Percentiles rank a stretch among this genome's conserved stretches.
phyloP scores from a whole-genome alignment of 495 filamentous ascomycete genomes.

The Trichoderma orchidacearum region DNA sequence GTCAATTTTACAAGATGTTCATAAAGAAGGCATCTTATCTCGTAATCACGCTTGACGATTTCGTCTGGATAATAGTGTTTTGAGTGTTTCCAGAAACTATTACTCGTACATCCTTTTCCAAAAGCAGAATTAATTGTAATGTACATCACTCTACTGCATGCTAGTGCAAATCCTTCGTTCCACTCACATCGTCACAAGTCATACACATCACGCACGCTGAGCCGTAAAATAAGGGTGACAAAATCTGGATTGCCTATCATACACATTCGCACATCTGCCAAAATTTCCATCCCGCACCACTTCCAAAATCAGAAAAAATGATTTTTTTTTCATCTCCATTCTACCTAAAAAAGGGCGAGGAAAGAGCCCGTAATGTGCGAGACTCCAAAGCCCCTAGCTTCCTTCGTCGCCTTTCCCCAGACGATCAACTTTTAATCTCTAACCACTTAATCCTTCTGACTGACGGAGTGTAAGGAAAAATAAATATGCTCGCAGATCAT shows the following conservation, averaged over 20 bases:
- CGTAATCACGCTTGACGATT: too few relatives aligned
- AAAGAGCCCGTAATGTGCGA: not conserved
- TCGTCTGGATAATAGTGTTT: too few relatives aligned
- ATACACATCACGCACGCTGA: not conserved
- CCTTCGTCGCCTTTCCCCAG: not conserved
- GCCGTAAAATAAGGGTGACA: not conserved
- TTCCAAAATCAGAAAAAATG: not conserved
- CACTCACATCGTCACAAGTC: not conserved
- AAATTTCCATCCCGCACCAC: not conserved
- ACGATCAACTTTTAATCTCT: not conserved
- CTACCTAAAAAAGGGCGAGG: not conserved
- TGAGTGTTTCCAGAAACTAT: too few relatives aligned
- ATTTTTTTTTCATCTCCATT: slow-evolving; percentile 5
- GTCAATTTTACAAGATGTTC: too few relatives aligned
- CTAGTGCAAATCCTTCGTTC: not conserved
- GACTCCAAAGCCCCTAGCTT: not conserved
- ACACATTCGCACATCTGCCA: not conserved
- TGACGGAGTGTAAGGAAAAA: not conserved
- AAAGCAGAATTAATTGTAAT: too few relatives aligned
- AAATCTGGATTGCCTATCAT: not conserved
- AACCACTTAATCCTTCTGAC: not conserved
- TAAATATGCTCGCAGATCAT: not conserved
- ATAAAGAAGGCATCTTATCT: too few relatives aligned
- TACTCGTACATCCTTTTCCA: too few relatives aligned
- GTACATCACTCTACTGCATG: too few relatives aligned